Evolutionary conservation across 2,329 filamentous ascomycete species (phyloP).

Genomic region (Ampelomyces quisqualis): DNA sequence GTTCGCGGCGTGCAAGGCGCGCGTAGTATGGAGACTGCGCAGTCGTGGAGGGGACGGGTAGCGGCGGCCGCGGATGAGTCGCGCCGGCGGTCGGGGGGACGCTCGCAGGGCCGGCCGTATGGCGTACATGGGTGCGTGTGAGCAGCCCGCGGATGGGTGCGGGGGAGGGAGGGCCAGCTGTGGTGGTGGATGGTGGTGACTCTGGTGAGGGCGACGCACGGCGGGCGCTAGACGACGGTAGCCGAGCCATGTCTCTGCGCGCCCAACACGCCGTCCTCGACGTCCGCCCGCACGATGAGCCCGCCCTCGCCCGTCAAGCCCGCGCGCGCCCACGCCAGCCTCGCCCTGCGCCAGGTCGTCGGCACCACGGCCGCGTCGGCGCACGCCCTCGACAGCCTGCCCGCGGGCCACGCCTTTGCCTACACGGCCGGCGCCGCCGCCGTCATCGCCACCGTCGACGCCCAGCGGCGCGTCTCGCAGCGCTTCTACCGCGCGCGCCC

Average conservation of each 20-base stretch:
- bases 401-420: conserved; percentile 70
- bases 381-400: conserved; percentile 80
- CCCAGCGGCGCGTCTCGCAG: conserved; percentile 65
- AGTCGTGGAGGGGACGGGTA: conserved; percentile 31
- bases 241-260: conserved; percentile 30
- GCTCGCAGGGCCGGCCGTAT: conserved; percentile 46
- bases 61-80: conserved; percentile 41
- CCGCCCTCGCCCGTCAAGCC: conserved; percentile 63
- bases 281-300: conserved; percentile 59
- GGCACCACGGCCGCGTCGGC: conserved; percentile 85
- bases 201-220: background rate
- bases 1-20: conserved; percentile 25
- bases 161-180: no score
- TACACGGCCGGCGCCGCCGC: conserved; percentile 92
- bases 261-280: conserved; percentile 68
- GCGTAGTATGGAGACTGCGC: conserved; percentile 41
- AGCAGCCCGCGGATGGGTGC: conserved; percentile 17
- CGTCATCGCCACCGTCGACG: conserved; percentile 80
- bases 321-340: conserved; percentile 48
- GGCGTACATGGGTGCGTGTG: conserved; percentile 45
- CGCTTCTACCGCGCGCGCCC: conserved; percentile 89
- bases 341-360: conserved; percentile 80
- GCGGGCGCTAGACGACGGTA: background rate
- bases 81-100: conserved; percentile 40
- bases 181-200: conserved; percentile 12